Evolutionary conservation across 1,284 basidiomycete species (phyloP).

Genomic region (Mixia osmundae): DNA sequence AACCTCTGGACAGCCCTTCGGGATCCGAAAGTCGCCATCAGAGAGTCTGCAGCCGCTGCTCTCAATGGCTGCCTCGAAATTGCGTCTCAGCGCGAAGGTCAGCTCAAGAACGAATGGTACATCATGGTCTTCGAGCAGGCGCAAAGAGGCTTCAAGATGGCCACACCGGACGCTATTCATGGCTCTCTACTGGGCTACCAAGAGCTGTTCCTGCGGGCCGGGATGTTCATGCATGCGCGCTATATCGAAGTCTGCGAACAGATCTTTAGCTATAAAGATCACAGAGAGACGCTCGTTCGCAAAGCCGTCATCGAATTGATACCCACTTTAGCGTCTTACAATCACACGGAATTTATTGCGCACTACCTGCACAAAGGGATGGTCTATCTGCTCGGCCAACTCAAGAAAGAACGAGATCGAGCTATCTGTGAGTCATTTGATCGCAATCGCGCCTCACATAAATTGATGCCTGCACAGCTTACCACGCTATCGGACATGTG

Average conservation of each 20-base stretch:
- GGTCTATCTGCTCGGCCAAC: slow-evolving; percentile 63
- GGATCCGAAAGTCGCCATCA: slow-evolving; percentile 37
- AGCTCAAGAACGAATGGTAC: slow-evolving; percentile 29
- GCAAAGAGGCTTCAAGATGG: slow-evolving; percentile 56
- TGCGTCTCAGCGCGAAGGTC: slow-evolving; percentile 20
- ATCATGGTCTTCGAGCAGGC: slow-evolving; percentile 68
- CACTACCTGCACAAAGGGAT: slow-evolving; percentile 76
- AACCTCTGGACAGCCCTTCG: slow-evolving; percentile 71
- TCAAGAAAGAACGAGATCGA: slow-evolving; percentile 72
- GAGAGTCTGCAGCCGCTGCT: slow-evolving; percentile 75
- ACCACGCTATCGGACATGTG: slow-evolving; percentile 89
- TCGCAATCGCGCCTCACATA: neutral
- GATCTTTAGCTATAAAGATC: slow-evolving; percentile 67
- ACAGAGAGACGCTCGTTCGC: slow-evolving; percentile 61
- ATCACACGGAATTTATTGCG: slow-evolving; percentile 69
- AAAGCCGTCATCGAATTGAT: slow-evolving; percentile 86
- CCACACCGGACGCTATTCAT: slow-evolving; percentile 58
- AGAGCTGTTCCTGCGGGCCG: slow-evolving; percentile 74
- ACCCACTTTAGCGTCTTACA: slow-evolving; percentile 79
- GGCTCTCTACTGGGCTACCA: slow-evolving; percentile 81
- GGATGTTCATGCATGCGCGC: slow-evolving; percentile 56
- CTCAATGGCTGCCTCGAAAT: slow-evolving; percentile 52
- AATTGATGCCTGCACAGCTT: slow-evolving; percentile 31
- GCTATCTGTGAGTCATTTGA: slow-evolving; percentile 44
- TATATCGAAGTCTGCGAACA: slow-evolving; percentile 76